Evolutionary conservation across 306 rosid genomes (phyloP).

Genomic region (Psophocarpus tetragonolobus): DNA sequence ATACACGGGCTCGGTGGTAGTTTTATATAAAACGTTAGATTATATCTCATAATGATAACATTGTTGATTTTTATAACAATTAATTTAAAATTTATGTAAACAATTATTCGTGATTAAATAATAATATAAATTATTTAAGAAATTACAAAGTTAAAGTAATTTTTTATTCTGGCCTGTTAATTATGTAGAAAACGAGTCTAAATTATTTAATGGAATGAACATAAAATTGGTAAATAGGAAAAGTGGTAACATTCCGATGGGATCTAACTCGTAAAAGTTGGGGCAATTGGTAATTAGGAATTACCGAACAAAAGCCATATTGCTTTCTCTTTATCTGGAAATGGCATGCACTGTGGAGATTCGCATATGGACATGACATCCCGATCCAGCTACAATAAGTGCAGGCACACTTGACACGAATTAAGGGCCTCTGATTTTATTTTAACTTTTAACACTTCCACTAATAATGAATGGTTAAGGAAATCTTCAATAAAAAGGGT

Average conservation of each 20-base stretch:
- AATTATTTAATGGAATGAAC: not conserved
- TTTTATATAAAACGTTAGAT: too few species aligned
- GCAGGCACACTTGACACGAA: conserved; percentile 18
- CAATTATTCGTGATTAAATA: too few species aligned
- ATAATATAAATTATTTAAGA: too few species aligned
- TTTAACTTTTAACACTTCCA: conserved; percentile 12
- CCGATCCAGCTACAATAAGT: conserved; percentile 27
- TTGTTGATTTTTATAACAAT: too few species aligned
- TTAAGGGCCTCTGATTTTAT: conserved; percentile 13
- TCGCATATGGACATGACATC: not conserved
- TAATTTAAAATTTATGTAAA: too few species aligned
- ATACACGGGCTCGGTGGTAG: too few species aligned
- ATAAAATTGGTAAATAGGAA: not conserved
- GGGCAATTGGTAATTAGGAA: not conserved
- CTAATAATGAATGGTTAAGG: conserved; percentile 33
- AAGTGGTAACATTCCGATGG: not conserved
- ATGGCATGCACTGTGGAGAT: conserved; percentile 11
- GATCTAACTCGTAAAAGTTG: not conserved
- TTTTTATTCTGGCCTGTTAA: too few species aligned
- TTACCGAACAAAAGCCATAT: not conserved
- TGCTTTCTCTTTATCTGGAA: not conserved
- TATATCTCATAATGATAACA: too few species aligned
- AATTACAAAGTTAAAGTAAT: too few species aligned
- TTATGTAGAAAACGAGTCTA: too few species aligned
- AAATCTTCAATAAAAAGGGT: conserved; percentile 2